Conservation (phyloP, 2,329 filamentous ascomycete genomes). For the Cladosporium sp. region DNA sequence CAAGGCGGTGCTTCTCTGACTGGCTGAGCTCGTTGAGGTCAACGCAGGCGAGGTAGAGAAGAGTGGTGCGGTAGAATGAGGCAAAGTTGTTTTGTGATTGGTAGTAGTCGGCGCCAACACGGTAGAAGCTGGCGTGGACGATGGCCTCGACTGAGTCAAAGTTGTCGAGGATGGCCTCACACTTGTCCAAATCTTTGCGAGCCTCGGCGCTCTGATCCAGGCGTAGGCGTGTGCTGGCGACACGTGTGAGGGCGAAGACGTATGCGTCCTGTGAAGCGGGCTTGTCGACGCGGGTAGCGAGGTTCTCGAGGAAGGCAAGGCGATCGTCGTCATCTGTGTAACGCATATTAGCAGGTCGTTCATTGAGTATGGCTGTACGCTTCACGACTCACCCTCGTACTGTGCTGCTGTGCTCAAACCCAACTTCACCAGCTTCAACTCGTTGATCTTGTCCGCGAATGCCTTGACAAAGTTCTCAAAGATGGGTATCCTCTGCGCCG, state of each 20-base stretch:
- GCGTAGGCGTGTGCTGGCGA: slow-evolving; percentile 82
- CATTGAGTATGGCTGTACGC: neutral
- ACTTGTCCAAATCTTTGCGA: slow-evolving; percentile 80
- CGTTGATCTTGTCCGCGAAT: slow-evolving; percentile 98
- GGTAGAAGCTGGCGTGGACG: slow-evolving; percentile 95
- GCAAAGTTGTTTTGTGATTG: slow-evolving; percentile 89
- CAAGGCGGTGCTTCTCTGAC: slow-evolving; percentile 75
- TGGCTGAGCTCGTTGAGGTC: slow-evolving; percentile 73
- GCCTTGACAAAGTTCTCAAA: slow-evolving; percentile 94
- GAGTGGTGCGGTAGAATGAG: slow-evolving; percentile 94
- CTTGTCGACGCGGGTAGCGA: slow-evolving; percentile 86
- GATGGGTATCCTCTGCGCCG: slow-evolving; percentile 79
- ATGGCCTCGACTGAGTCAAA: slow-evolving; percentile 96
- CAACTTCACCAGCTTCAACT: slow-evolving; percentile 91
- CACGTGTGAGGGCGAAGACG: slow-evolving; percentile 89
- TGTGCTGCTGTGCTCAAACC: slow-evolving; percentile 84
- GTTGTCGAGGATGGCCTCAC: slow-evolving; percentile 81
- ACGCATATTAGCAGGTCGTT: neutral
- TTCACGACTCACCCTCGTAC: slow-evolving; percentile 65
- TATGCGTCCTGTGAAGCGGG: slow-evolving; percentile 92
- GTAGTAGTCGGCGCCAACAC: slow-evolving; percentile 92
- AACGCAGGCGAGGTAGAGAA: slow-evolving; percentile 96
- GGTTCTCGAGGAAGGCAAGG: slow-evolving; percentile 77
- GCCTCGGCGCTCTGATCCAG: slow-evolving; percentile 78
- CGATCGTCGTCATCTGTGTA: slow-evolving; percentile 80